A percentile compares a stretch with the other conserved stretches of the same genome.
Evolutionary conservation across 1,139 yeast genomes (phyloP).

Genomic region (Blastobotrys arbuscula): DNA sequence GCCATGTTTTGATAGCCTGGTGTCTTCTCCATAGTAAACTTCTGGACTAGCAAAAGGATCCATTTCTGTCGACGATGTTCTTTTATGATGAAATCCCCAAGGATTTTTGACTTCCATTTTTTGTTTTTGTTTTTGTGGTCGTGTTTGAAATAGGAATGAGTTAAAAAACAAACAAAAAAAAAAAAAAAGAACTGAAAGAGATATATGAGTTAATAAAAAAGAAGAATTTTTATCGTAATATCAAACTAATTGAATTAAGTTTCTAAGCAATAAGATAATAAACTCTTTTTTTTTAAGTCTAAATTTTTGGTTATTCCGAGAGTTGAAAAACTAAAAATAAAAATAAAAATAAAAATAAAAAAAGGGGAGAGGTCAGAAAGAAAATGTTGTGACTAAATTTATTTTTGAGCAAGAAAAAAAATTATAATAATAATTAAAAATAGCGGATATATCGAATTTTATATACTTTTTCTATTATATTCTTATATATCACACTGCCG

Average conservation of each 20-base stretch:
- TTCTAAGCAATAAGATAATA: not conserved
- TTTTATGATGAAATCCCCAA: slow-evolving; percentile 8
- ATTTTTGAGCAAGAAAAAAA: no score
- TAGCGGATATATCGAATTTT: no score
- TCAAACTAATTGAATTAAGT: not conserved
- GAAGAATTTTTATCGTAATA: not conserved
- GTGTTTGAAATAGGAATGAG: not conserved
- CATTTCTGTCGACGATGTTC: slow-evolving; percentile 16
- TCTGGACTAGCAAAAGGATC: slow-evolving; percentile 69
- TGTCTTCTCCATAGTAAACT: slow-evolving; percentile 61
- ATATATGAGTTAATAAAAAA: not conserved
- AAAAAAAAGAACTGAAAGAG: not conserved
- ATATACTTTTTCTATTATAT: not conserved
- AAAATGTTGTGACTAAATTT: no score
- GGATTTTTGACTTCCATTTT: slow-evolving; percentile 4
- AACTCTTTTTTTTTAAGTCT: no score
- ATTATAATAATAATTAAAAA: no score
- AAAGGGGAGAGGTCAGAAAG: no score
- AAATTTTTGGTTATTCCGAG: no score
- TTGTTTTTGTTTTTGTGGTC: not conserved
- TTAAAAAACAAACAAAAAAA: not conserved
- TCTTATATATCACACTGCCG: not conserved
- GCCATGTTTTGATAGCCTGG: slow-evolving; percentile 41
- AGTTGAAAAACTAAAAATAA: no score
- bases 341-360: no score